Evolutionary conservation across 208 protist genomes (phyloP), one percentile per base, ranked within the genome.

Genomic region (Crithidia sp.): DNA sequence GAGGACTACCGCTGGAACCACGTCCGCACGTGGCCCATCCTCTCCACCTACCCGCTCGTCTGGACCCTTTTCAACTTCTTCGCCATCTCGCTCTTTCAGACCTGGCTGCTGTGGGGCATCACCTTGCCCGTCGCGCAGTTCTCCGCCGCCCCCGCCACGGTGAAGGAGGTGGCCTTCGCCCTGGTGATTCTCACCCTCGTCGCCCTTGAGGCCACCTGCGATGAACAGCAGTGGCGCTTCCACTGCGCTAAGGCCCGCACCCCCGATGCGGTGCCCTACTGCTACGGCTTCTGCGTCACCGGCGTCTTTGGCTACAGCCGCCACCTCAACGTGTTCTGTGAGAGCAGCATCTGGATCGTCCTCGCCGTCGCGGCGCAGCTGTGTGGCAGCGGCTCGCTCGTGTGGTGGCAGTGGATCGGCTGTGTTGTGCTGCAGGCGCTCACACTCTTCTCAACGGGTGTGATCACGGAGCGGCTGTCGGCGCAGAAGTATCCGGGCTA

Each of bases 1-100:
- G 83, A 95, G 76, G 87, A 95, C 76, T 92, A 94, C 67, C 91
- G 89, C 39, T 96, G 87, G 89, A 77, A 67, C 43, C 71, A 90
- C 63, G 79, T 96, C 5, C 89, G 62, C 41, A 83, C 70, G 54
- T 87, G 69, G 77, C 83, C 64, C 47, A 63, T 85, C 19, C 43
- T 87, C n/a, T 45, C 70, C 50, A 36, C 44, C 43, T 56, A 50
- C 17, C 77, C 68, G 5, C 41, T 80, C 12, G 41, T 87, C 5
- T 94, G 89, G 89, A 68, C 76, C 7, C 53, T 94, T n/a, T 94
- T 90, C 78, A 91, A 85, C 79, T 81, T 93, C 40, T 74, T 85
- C 44, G 49, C 83, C 62, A 90, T 94, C 62, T 89, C 85, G 12
- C 52, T 89, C 28, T 92, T 91, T 50, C 88, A 93, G 62, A 87